A percentile compares a stretch with the other conserved stretches of the same genome.
Evolutionary conservation across 768 basidiomycete genomes (phyloP).

Genomic region (Mycena belliarum): DNA sequence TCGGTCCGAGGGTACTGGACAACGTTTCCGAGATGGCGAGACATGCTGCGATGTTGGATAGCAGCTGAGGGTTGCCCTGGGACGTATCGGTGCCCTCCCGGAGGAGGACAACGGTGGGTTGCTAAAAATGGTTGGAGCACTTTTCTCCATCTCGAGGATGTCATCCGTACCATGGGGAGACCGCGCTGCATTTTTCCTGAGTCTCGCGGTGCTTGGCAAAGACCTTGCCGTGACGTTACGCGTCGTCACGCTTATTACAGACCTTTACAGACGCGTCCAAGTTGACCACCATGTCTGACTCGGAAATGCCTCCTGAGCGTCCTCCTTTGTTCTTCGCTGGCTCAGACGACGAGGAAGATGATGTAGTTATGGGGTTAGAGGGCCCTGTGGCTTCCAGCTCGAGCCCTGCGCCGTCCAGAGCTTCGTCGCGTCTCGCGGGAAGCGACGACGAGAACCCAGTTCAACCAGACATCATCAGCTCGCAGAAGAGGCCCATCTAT

Average conservation of each 20-base stretch:
- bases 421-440: slow-evolving; percentile 17
- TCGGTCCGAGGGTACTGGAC: slow-evolving; percentile 92
- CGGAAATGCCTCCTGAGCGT: slow-evolving; percentile 32
- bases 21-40: slow-evolving; percentile 91
- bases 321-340: slow-evolving; percentile 58
- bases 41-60: slow-evolving; percentile 97
- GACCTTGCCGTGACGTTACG: not conserved
- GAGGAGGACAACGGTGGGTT: slow-evolving; percentile 96
- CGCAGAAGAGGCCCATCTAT: slow-evolving; percentile 14
- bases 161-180: slow-evolving; percentile 65
- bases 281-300: slow-evolving; percentile 30
- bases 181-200: slow-evolving; percentile 75
- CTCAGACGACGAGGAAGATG: slow-evolving; percentile 53
- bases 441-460: slow-evolving; percentile 19
- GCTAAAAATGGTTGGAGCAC: slow-evolving; percentile 48
- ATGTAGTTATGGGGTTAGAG: slow-evolving; percentile 17
- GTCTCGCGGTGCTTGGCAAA: not conserved
- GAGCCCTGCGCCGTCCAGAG: slow-evolving; percentile 17
- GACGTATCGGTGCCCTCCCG: slow-evolving; percentile 96
- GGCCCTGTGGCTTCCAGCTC: slow-evolving; percentile 12
- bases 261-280: too few species aligned
- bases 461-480: slow-evolving; percentile 7
- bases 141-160: not conserved
- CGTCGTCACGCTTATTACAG: not conserved
- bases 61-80: slow-evolving; percentile 87